Evolutionary conservation across 306 rosid genomes (phyloP).

Genomic region (Cucurbita maxima): DNA sequence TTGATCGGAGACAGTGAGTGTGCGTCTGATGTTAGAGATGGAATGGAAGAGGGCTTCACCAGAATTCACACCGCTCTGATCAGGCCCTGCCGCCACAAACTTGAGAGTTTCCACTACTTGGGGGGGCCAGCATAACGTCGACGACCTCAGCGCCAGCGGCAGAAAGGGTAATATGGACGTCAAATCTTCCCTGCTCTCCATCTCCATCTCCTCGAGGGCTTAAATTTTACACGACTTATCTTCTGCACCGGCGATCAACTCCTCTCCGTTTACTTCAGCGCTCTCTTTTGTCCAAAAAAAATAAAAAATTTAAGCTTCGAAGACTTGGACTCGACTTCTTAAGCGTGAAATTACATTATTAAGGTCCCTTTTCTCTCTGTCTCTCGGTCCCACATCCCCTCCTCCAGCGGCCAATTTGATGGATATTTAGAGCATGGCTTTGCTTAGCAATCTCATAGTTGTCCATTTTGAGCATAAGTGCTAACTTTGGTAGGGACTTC

Average conservation of each 20-base stretch:
- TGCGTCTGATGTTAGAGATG: constrained; percentile 39
- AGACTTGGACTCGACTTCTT: too few relatives aligned
- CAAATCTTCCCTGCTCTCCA: constrained; percentile 38
- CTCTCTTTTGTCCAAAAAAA: neutral
- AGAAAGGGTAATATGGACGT: constrained; percentile 45
- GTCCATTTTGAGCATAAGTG: too few relatives aligned
- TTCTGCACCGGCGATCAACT: neutral
- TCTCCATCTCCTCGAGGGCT: constrained; percentile 40
- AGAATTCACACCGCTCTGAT: constrained; percentile 34
- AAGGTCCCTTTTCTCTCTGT: too few relatives aligned
- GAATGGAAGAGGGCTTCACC: constrained; percentile 35
- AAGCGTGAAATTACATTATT: too few relatives aligned
- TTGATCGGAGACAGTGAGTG: constrained; percentile 33
- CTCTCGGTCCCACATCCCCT: too few relatives aligned
- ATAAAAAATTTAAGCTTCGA: too few relatives aligned
- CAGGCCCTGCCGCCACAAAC: constrained; percentile 33
- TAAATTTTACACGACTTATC: neutral
- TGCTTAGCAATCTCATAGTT: too few relatives aligned
- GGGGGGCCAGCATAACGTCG: constrained; percentile 63
- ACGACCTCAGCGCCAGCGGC: constrained; percentile 36
- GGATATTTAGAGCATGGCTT: too few relatives aligned
- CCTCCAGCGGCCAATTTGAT: too few relatives aligned
- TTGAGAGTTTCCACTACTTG: constrained; percentile 44
- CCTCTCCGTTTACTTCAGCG: neutral
- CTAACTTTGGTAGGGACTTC: too few relatives aligned